A percentile compares a stretch with the other conserved stretches of the same genome.
phyloP scores from a whole-genome alignment of 2,329 filamentous ascomycete species.

The Chrysoporthe deuterocubensis region DNA sequence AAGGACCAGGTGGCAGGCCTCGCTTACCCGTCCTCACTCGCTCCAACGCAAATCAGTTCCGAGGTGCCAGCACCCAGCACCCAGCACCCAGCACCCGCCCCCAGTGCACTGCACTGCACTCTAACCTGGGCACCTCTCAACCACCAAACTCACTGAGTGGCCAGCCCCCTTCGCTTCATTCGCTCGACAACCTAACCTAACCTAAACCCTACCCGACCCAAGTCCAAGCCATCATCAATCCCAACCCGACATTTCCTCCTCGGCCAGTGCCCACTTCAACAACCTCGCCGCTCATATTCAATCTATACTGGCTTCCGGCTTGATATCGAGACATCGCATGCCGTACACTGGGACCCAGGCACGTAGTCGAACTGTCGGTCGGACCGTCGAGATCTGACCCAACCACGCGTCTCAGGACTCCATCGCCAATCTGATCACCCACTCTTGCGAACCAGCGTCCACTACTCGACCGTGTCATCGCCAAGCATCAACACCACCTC shows the following conservation, averaged over 20 bases:
- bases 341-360: not conserved
- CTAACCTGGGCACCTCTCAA: constrained; percentile 3
- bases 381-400: not conserved
- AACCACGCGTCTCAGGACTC: constrained; percentile 2
- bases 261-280: constrained; percentile 9
- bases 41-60: not conserved
- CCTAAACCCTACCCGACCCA: constrained; percentile 10
- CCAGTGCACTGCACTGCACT: constrained; percentile 1
- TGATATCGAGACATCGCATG: not conserved
- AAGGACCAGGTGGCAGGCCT: constrained; percentile 2
- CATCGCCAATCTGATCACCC: not conserved
- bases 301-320: not conserved
- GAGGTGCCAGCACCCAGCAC: not conserved
- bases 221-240: constrained; percentile 1
- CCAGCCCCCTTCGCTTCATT: constrained; percentile 11
- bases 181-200: constrained; percentile 7
- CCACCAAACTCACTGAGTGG: not conserved
- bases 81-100: not conserved
- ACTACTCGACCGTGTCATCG: not conserved
- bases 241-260: constrained; percentile 10
- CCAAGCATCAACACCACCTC: constrained; percentile 4
- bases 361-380: not conserved
- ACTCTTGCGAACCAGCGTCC: not conserved
- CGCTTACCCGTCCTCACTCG: not conserved
- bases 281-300: constrained; percentile 1